Evolutionary conservation across 2,329 filamentous ascomycete genomes (phyloP).

Genomic region (Bipolaris victoriae): DNA sequence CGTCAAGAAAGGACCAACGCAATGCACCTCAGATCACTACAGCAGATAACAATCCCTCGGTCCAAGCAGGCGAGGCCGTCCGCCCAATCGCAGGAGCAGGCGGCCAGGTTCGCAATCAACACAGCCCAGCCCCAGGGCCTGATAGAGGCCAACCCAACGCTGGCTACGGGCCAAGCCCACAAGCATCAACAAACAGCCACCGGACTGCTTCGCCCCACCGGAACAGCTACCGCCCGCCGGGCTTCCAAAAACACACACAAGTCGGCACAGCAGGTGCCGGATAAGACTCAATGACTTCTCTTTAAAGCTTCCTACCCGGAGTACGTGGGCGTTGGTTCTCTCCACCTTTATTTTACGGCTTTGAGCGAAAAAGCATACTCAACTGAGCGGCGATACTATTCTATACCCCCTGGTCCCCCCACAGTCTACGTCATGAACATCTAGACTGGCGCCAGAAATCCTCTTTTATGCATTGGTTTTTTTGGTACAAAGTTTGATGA

Average conservation of each 20-base stretch:
- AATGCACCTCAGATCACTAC: slow-evolving; percentile 65
- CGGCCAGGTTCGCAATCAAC: slow-evolving; percentile 31
- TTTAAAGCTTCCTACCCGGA: slow-evolving; percentile 30
- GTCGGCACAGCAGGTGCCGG: slow-evolving; percentile 48
- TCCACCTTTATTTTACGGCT: slow-evolving; percentile 22
- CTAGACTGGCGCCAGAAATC: slow-evolving; percentile 11
- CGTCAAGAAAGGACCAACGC: slow-evolving; percentile 59
- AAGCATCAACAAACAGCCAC: slow-evolving; percentile 44
- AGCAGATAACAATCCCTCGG: slow-evolving; percentile 86
- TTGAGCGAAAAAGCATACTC: slow-evolving; percentile 20
- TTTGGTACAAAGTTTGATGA: slow-evolving; percentile 31
- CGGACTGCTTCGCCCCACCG: slow-evolving; percentile 47
- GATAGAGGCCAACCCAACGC: slow-evolving; percentile 44
- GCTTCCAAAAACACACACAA: slow-evolving; percentile 45
- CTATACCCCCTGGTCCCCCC: slow-evolving; percentile 10
- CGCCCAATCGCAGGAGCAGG: slow-evolving; percentile 66
- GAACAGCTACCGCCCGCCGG: slow-evolving; percentile 48
- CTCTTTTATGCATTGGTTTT: slow-evolving; percentile 17
- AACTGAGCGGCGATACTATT: slow-evolving; percentile 21
- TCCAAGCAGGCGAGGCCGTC: slow-evolving; percentile 85
- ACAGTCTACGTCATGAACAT: slow-evolving; percentile 19
- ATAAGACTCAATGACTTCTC: slow-evolving; percentile 20
- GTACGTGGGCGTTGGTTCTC: slow-evolving; percentile 27
- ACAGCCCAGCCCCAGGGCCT: slow-evolving; percentile 37
- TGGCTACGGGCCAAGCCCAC: slow-evolving; percentile 42